These are phyloP conservation scores for Thozetella sp. DNA, from an alignment of 495 filamentous ascomycete genomes.

Conservation along the genomic window DNA sequence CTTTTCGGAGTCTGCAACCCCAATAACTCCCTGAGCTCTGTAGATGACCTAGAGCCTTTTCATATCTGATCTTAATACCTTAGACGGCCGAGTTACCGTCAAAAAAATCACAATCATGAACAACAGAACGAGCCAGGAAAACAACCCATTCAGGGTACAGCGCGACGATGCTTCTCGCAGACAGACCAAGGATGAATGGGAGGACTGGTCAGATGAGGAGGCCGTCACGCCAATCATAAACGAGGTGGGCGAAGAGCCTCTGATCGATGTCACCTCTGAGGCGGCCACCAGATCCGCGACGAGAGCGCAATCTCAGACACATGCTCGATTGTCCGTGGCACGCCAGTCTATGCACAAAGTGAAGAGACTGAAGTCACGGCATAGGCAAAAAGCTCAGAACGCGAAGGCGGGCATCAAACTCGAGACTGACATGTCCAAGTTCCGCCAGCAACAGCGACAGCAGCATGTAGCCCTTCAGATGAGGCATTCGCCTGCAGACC, in stretches of 20 bases:
- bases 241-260: conserved; percentile 21
- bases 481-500: conserved; percentile 8
- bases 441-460: conserved; percentile 27
- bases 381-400: conserved; percentile 56
- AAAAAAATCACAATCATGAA: conserved; percentile 10
- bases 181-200: conserved; percentile 43
- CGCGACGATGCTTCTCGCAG: background rate
- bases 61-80: background rate
- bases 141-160: background rate
- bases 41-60: no score
- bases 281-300: conserved; percentile 9
- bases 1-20: no score
- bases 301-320: conserved; percentile 8
- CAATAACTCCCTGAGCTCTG: no score
- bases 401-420: conserved; percentile 65
- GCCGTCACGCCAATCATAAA: conserved; percentile 21
- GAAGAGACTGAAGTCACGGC: conserved; percentile 43
- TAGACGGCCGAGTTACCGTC: background rate
- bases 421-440: conserved; percentile 57
- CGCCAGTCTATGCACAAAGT: conserved; percentile 34
- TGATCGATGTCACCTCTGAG: conserved; percentile 20
- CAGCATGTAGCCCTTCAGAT: conserved; percentile 22
- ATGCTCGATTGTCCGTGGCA: conserved; percentile 13
- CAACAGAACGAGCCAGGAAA: conserved; percentile 10
- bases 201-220: conserved; percentile 47